Evolutionary conservation across 768 basidiomycete species (phyloP).

Genomic region (Trametes maxima): DNA sequence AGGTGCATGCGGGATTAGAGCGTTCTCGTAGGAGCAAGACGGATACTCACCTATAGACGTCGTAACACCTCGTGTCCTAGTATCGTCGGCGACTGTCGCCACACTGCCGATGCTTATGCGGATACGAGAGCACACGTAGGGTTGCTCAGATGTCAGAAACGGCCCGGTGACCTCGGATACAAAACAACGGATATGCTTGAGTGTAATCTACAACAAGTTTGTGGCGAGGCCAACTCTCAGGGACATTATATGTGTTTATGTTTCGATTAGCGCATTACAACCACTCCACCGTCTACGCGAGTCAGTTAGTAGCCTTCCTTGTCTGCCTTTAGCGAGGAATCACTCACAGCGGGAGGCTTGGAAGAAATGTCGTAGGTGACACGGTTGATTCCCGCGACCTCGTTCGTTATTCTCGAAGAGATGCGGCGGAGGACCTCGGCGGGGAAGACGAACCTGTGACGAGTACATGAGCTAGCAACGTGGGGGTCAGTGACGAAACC

Average conservation of each 20-base stretch:
- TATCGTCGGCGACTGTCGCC: too few relatives aligned
- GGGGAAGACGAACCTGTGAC: slow-evolving; percentile 89
- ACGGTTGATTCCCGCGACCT: slow-evolving; percentile 94
- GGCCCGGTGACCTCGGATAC: too few relatives aligned
- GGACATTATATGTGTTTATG: neutral
- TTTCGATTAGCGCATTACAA: slow-evolving; percentile 27
- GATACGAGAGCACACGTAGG: too few relatives aligned
- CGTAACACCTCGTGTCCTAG: too few relatives aligned
- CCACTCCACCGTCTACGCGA: slow-evolving; percentile 47
- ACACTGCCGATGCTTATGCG: too few relatives aligned
- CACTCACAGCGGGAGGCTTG: slow-evolving; percentile 88
- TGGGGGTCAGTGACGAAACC: slow-evolving; percentile 17
- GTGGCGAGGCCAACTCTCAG: neutral
- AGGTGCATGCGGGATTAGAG: too few relatives aligned
- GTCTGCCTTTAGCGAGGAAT: neutral
- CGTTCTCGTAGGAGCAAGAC: too few relatives aligned
- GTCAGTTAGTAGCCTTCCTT: neutral
- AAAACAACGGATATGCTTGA: neutral
- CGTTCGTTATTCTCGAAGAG: slow-evolving; percentile 96
- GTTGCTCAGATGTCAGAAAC: too few relatives aligned
- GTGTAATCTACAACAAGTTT: neutral
- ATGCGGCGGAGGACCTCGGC: slow-evolving; percentile 85
- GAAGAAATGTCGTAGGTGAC: slow-evolving; percentile 96
- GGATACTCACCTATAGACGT: too few relatives aligned
- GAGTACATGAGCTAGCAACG: neutral